Evolutionary conservation across 805 yeast species (phyloP).

Genomic region (Candida tallmaniae): DNA sequence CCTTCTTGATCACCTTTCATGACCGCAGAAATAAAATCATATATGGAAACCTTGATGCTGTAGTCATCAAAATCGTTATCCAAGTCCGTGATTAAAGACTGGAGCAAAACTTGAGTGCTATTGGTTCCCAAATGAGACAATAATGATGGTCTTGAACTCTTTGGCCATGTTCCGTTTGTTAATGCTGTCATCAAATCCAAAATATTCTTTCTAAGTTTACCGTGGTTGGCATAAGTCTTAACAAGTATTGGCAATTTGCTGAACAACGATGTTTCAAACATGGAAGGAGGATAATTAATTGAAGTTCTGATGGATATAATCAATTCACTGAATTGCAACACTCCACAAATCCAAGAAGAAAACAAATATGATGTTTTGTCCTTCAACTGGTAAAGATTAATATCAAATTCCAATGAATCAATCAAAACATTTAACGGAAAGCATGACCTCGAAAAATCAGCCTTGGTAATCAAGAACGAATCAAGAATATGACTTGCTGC

Average conservation of each 20-base stretch:
- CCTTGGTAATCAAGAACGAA: slow-evolving; percentile 50
- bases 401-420: slow-evolving; percentile 38
- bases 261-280: slow-evolving; percentile 61
- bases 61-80: slow-evolving; percentile 51
- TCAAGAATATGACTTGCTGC: slow-evolving; percentile 49
- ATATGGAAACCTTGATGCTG: slow-evolving; percentile 49
- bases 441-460: slow-evolving; percentile 49
- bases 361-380: slow-evolving; percentile 46
- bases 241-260: slow-evolving; percentile 53
- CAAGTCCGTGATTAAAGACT: slow-evolving; percentile 58
- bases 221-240: slow-evolving; percentile 48
- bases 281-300: slow-evolving; percentile 49
- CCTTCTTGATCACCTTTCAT: slow-evolving; percentile 76
- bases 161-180: slow-evolving; percentile 52
- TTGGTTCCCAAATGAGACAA: slow-evolving; percentile 75
- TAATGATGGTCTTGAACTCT: slow-evolving; percentile 65
- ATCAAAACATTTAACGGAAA: slow-evolving; percentile 51
- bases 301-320: slow-evolving; percentile 55
- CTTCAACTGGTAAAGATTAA: slow-evolving; percentile 32
- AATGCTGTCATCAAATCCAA: slow-evolving; percentile 54
- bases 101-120: slow-evolving; percentile 54
- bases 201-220: slow-evolving; percentile 45
- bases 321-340: slow-evolving; percentile 53
- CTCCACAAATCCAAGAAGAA: slow-evolving; percentile 44
- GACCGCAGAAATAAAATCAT: slow-evolving; percentile 62